Evolutionary conservation across 331 rosid genomes (phyloP).

Genomic region (Pyrus hybrid): DNA sequence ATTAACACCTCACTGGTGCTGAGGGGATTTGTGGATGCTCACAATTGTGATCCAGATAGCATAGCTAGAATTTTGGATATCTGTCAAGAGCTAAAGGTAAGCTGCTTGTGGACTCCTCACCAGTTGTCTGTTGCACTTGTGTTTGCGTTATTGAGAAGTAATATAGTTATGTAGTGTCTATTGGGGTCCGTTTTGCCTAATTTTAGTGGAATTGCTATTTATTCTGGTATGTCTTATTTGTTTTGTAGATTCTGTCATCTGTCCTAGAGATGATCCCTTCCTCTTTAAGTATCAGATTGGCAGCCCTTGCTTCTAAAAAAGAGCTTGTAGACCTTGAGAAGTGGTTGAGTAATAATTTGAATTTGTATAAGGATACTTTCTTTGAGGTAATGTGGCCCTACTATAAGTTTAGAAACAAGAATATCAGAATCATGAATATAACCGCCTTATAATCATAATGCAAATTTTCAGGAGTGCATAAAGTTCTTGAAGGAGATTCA

Average conservation of each 20-base stretch:
- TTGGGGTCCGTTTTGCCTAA: background rate
- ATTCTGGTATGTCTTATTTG: slow-evolving; percentile 7
- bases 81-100: slow-evolving; percentile 82
- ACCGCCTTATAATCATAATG: slow-evolving; percentile 2
- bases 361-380: slow-evolving; percentile 56
- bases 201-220: slow-evolving; percentile 5
- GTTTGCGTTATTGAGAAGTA: background rate
- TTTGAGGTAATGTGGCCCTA: slow-evolving; percentile 52
- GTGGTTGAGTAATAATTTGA: slow-evolving; percentile 67
- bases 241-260: slow-evolving; percentile 57
- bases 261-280: slow-evolving; percentile 68
- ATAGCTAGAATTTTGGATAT: slow-evolving; percentile 58
- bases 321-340: slow-evolving; percentile 80
- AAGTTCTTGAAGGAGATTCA: slow-evolving; percentile 70
- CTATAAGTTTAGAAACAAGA: background rate
- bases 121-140: background rate
- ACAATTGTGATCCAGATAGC: slow-evolving; percentile 52
- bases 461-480: slow-evolving; percentile 72
- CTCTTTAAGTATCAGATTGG: slow-evolving; percentile 67
- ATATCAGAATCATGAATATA: background rate
- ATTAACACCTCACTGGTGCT: slow-evolving; percentile 57
- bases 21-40: slow-evolving; percentile 68
- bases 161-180: background rate
- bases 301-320: slow-evolving; percentile 77
- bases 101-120: background rate